Evolutionary conservation across 805 yeast genomes (phyloP), one percentile per base, ranked within the genome.

Genomic region (Zygosaccharomyces bailii): DNA sequence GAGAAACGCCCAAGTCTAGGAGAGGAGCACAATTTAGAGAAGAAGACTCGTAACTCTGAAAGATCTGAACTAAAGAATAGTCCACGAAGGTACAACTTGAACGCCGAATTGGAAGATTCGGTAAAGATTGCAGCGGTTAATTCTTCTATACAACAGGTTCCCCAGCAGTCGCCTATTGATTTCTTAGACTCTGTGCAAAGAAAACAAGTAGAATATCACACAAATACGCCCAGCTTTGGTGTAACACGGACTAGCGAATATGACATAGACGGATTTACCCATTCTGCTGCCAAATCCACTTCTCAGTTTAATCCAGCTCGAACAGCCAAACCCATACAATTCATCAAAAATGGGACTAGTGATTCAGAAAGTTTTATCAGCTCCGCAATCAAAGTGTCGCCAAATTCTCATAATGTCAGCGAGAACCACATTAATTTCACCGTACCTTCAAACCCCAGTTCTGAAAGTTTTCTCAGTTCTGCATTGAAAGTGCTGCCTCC

Each of bases 401-500:
- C 40, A 7, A 20, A 37, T 17, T 25, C 40, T 4, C 17, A 10
- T 9, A 8, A 23, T 9, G 16, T 11, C 21, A 16, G 20, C 17
- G 33, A 8, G 7, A 25, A n/a, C 11, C 32, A 10, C 4, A 37
- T 16, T 10, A 37, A 25, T 16, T 37, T 37, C 13, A 27, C 4
- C 14, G 9, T 37, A 25, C 23, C 40, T 8, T 25, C 40, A 24
- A 37, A 25, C 10, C 32, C 40, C 9, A 25, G 40, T 9, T 16
- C 59, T 8, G 56, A 51, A 24, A 53, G 53, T 39, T 58, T 58
- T 20, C 55, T 58, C 24, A 46, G 45, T n/a, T 56, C 63, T 16
- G 56, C 57, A 4, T 18, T 56, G 16, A 50, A 43, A 34, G 31
- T 34, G n/a, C 17, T 41, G 19, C 20, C 46, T 33, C 18, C 23